These are phyloP conservation scores for Dichotomocladium elegans DNA, from an alignment of 371 early-diverging fungal species.

Conservation along the genomic window DNA sequence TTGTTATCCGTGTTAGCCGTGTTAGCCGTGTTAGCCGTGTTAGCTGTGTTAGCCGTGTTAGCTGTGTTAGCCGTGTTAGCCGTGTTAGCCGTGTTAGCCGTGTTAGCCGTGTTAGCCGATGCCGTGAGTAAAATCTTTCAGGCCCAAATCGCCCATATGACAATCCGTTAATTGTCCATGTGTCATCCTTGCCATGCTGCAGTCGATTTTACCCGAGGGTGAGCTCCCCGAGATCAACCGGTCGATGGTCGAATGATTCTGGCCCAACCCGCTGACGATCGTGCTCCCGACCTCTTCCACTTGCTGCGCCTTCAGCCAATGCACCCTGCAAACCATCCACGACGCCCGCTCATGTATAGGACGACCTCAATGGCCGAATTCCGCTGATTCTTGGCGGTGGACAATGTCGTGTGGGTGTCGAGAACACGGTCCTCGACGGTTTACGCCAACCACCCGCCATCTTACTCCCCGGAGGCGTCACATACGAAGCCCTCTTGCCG, in stretches of 20 bases:
- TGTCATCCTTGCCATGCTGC: conserved; percentile 91
- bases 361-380: conserved; percentile 85
- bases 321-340: conserved; percentile 96
- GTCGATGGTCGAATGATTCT: conserved; percentile 65
- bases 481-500: conserved; percentile 69
- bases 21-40: no score
- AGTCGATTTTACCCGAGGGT: conserved; percentile 54
- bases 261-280: conserved; percentile 99
- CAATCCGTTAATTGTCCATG: conserved; percentile 99
- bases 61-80: no score
- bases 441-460: conserved; percentile 73
- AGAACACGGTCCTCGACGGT: conserved; percentile 95
- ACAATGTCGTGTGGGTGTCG: conserved; percentile 89
- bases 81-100: no score
- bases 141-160: conserved; percentile 94
- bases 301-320: conserved; percentile 99
- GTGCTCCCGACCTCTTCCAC: conserved; percentile 87
- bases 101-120: no score
- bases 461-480: conserved; percentile 97
- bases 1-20: no score
- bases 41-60: no score
- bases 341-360: conserved; percentile 90
- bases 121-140: conserved; percentile 85
- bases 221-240: conserved; percentile 65
- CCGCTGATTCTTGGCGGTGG: conserved; percentile 95